Conservation (phyloP, 352 stramenopile species). For the Globisporangium cederbergense region DNA sequence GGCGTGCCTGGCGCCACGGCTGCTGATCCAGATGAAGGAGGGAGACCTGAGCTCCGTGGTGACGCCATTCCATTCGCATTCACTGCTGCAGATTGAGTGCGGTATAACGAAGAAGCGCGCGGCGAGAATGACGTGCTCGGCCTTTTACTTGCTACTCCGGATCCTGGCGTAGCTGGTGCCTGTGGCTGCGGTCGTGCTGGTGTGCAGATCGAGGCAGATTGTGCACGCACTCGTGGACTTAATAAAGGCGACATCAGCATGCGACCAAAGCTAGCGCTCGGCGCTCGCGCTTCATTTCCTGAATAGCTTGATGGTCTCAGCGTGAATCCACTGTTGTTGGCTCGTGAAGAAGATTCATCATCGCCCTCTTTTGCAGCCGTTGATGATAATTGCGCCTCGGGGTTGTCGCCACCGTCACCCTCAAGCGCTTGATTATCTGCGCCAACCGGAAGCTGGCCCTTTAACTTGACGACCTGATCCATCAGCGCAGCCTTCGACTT, state of each 20-base stretch:
- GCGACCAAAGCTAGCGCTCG: constrained; percentile 5
- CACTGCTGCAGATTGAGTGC: neutral
- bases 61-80: neutral
- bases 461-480: constrained; percentile 40
- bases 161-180: neutral
- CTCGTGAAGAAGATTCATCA: neutral
- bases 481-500: constrained; percentile 42
- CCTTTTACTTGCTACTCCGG: constrained; percentile 14
- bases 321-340: neutral
- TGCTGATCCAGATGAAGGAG: neutral
- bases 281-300: neutral
- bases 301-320: neutral
- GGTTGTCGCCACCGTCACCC: neutral
- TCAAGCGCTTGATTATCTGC: constrained; percentile 4
- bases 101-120: constrained; percentile 23
- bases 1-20: neutral
- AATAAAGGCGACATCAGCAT: constrained; percentile 4
- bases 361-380: neutral
- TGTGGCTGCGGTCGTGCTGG: constrained; percentile 12
- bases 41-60: constrained; percentile 19
- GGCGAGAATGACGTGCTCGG: constrained; percentile 50
- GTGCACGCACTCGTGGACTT: constrained; percentile 26
- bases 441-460: neutral
- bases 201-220: constrained; percentile 32
- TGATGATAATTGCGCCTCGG: neutral